These are phyloP conservation scores for Hebeloma cylindrosporum DNA, from an alignment of 768 basidiomycete genomes.

Conservation along the genomic window DNA sequence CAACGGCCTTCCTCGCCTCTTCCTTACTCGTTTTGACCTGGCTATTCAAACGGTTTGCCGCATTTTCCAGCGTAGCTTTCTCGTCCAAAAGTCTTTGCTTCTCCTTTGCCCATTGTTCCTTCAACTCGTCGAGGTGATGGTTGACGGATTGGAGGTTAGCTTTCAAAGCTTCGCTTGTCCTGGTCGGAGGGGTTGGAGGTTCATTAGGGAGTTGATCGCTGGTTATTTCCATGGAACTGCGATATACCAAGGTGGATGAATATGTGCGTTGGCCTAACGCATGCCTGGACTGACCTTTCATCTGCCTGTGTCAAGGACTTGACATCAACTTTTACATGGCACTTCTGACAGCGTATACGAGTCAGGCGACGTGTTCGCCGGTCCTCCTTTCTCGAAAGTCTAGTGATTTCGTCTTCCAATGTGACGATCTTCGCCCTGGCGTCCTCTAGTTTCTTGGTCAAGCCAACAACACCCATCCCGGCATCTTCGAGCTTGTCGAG, in stretches of 20 bases:
- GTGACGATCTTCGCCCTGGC: slow-evolving; percentile 54
- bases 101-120: slow-evolving; percentile 70
- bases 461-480: slow-evolving; percentile 69
- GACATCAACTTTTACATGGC: slow-evolving; percentile 61
- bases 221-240: slow-evolving; percentile 56
- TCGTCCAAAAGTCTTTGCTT: slow-evolving; percentile 62
- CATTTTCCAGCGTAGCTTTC: slow-evolving; percentile 70
- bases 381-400: slow-evolving; percentile 66
- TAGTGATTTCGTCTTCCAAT: slow-evolving; percentile 69
- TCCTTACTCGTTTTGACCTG: slow-evolving; percentile 60
- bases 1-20: slow-evolving; percentile 52
- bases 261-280: background rate
- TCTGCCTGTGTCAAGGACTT: slow-evolving; percentile 45
- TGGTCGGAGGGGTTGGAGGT: slow-evolving; percentile 68
- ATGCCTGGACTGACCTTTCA: slow-evolving; percentile 51
- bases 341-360: slow-evolving; percentile 67
- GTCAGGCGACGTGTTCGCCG: slow-evolving; percentile 62
- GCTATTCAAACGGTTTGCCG: slow-evolving; percentile 62
- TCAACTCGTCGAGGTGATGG: slow-evolving; percentile 60
- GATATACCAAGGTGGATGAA: background rate
- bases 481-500: slow-evolving; percentile 83
- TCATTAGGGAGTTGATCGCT: slow-evolving; percentile 48
- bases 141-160: slow-evolving; percentile 63
- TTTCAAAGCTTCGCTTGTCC: slow-evolving; percentile 63
- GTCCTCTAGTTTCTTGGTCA: slow-evolving; percentile 71